Percentiles rank a stretch among this genome's conserved stretches.
Evolutionary conservation across 139 green algal species (phyloP).

Genomic region (Picochlorum sp.): DNA sequence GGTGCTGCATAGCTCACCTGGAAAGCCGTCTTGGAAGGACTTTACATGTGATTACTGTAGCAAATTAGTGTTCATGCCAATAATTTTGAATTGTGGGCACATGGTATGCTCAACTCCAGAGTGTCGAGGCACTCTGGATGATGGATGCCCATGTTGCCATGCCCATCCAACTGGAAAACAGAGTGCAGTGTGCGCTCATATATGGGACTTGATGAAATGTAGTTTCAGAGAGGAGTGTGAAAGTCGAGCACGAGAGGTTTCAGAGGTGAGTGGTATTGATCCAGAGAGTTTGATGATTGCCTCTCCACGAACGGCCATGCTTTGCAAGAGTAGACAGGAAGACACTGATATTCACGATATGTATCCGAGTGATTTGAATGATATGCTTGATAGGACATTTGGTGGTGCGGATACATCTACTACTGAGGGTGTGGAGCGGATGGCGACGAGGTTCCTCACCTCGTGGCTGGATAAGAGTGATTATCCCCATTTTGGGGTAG

Average conservation of each 20-base stretch:
- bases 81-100: slow-evolving; percentile 38
- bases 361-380: too few species aligned
- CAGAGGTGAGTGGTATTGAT: neutral
- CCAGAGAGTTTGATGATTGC: neutral
- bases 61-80: slow-evolving; percentile 22
- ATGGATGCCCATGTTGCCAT: slow-evolving; percentile 1
- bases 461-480: neutral
- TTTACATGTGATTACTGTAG: slow-evolving; percentile 26
- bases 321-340: too few species aligned
- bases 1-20: slow-evolving; percentile 5
- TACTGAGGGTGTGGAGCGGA: neutral
- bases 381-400: too few species aligned
- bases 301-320: neutral
- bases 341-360: too few species aligned
- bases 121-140: neutral
- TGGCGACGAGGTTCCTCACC: neutral
- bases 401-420: neutral
- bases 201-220: slow-evolving; percentile 22
- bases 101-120: slow-evolving; percentile 12
- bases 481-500: slow-evolving; percentile 25
- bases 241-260: neutral
- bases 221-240: slow-evolving; percentile 16
- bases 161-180: neutral
- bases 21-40: neutral
- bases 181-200: slow-evolving; percentile 20